These are phyloP conservation scores for Colletotrichum sp. DNA, from an alignment of 2,329 filamentous ascomycete genomes.

Conservation along the genomic window DNA sequence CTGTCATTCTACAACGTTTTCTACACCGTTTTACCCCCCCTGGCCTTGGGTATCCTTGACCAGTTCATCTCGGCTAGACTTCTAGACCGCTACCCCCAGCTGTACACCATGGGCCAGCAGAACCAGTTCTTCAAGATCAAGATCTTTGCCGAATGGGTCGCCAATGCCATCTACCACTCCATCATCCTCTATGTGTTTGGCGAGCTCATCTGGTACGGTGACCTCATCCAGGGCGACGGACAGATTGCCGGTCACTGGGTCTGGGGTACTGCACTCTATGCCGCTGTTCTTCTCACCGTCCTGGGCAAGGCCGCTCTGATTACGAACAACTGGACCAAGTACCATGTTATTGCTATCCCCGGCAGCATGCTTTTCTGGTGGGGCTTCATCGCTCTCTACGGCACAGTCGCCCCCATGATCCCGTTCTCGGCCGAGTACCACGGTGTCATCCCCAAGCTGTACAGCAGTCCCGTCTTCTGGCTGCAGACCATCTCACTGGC, in stretches of 20 bases:
- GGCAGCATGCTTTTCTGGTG: slow-evolving; percentile 93
- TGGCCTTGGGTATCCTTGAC: slow-evolving; percentile 95
- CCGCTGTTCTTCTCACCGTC: slow-evolving; percentile 89
- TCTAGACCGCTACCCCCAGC: slow-evolving; percentile 92
- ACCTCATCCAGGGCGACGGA: slow-evolving; percentile 80
- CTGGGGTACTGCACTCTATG: slow-evolving; percentile 96
- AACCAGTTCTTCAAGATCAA: slow-evolving; percentile 93
- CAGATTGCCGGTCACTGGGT: slow-evolving; percentile 93
- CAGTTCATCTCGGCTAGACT: slow-evolving; percentile 96
- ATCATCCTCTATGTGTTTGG: slow-evolving; percentile 88
- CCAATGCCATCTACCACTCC: slow-evolving; percentile 95
- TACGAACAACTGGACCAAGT: slow-evolving; percentile 99
- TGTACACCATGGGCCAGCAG: slow-evolving; percentile 91
- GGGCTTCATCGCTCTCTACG: slow-evolving; percentile 87
- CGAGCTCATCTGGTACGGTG: slow-evolving; percentile 80
- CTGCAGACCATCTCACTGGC: slow-evolving; percentile 84
- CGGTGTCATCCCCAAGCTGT: slow-evolving; percentile 82
- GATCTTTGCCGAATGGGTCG: slow-evolving; percentile 91
- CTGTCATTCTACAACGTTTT: slow-evolving; percentile 99
- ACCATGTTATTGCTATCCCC: slow-evolving; percentile 92
- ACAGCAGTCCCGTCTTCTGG: slow-evolving; percentile 87
- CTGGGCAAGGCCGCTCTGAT: slow-evolving; percentile 94
- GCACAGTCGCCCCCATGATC: slow-evolving; percentile 81
- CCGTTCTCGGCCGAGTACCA: slow-evolving; percentile 83
- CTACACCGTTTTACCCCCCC: slow-evolving; percentile 91